Conservation (phyloP, 2,329 filamentous ascomycete species). For the Fusarium heterosporum region DNA sequence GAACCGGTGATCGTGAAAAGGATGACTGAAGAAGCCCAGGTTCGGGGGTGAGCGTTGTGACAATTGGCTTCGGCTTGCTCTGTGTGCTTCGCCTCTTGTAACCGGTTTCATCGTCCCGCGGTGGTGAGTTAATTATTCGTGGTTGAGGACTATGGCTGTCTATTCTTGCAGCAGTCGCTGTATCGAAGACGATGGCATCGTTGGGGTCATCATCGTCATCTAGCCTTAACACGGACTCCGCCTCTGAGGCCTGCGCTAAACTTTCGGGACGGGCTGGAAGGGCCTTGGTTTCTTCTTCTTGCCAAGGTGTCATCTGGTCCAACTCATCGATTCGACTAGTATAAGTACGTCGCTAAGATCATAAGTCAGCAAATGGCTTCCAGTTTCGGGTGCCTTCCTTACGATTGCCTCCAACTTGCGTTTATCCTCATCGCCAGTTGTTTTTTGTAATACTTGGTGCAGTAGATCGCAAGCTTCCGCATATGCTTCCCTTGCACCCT, state of each 20-base stretch:
- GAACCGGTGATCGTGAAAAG: conserved; percentile 63
- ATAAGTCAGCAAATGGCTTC: conserved; percentile 11
- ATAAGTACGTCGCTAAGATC: conserved; percentile 82
- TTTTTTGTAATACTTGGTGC: conserved; percentile 87
- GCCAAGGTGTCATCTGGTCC: conserved; percentile 73
- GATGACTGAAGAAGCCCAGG: conserved; percentile 61
- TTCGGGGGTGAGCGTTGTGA: conserved; percentile 44
- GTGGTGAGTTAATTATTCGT: conserved; percentile 41
- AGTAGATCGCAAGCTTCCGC: conserved; percentile 89
- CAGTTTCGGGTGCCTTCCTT: conserved; percentile 46
- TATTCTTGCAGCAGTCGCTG: conserved; percentile 64
- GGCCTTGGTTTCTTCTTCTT: conserved; percentile 73
- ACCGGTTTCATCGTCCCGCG: conserved; percentile 40
- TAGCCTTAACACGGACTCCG: conserved; percentile 36
- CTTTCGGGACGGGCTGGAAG: conserved; percentile 78
- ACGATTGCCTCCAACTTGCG: conserved; percentile 94
- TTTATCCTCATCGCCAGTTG: conserved; percentile 85
- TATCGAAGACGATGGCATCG: conserved; percentile 62
- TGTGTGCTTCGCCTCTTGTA: conserved; percentile 39
- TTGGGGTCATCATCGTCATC: conserved; percentile 58
- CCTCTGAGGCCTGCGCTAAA: conserved; percentile 45
- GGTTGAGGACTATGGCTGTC: conserved; percentile 41
- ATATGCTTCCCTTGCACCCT: conserved; percentile 91
- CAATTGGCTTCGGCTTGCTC: conserved; percentile 44
- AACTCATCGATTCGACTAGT: conserved; percentile 90